Base-by-base conservation (phyloP, 495 filamentous ascomycete genomes). In the Tuber umbilicatum region DNA sequence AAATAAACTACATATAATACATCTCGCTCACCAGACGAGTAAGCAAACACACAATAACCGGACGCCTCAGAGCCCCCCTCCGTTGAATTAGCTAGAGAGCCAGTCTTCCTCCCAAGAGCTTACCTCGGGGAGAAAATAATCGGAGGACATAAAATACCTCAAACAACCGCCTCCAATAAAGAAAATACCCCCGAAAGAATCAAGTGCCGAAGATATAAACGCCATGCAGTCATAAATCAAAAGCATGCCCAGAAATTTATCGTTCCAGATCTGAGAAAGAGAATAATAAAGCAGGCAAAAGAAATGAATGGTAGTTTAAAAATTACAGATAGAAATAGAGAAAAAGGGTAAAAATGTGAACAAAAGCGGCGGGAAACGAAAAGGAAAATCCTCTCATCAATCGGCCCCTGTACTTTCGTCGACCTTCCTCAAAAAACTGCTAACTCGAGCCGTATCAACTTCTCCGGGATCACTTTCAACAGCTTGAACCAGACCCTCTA, bases 401-500 rank as follows among this genome's bases (percentile, higher is more conserved):
- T 79, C 78, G 37, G 83, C 78, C 39, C 72, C 75, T 69, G 81
- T 68, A 10, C 79, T 81, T 50, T 81, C 80, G 70, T 92, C 91
- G 17, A 93, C 90, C 73, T 90, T 90, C 38, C 89, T 88, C 75
- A 94, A 82, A 81, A 94, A 93, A 70, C 92, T 87, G 80, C 88
- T 85, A 39, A 94, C 89, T 42, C 92, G 84, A 35, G 87, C 87
- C 38, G 91, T 86, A 80, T 94, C 92, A 5, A 91, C 85, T 68
- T 90, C 90, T 5, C 87, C 87, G 64, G 86, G 86, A 79, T 94
- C 92, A 77, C 90, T 92, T 83, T 93, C 90, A 14, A 94, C 89
- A 21, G 92, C 92, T 69, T 86, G 83, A 64, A 90, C 84, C 40
- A 94, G 81, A 16, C 85, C 86, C 73, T 88, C 88, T 2, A 93